Evolutionary conservation across 371 early-diverging fungal genomes (phyloP), one percentile per base, ranked within the genome.

Genomic region (Mortierella sp.): DNA sequence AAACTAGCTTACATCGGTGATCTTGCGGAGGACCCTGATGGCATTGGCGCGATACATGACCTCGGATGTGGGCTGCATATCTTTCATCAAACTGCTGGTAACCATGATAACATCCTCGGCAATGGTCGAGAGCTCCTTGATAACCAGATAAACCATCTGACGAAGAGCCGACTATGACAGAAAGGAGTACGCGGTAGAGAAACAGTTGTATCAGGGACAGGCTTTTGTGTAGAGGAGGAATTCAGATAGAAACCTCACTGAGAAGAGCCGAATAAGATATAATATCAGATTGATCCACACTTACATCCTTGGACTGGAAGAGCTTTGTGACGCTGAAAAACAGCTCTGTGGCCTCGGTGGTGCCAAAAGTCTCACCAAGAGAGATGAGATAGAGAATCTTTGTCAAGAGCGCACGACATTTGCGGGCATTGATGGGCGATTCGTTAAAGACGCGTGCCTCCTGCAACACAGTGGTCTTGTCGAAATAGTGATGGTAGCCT

Each of bases 31-130:
- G 3, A 97, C 98, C 57, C 99, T 93, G 70, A 99, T 95, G 22
- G 98, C 98, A 81, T 96, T 96, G 60, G 98, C 96, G 43, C 98
- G 90, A 78, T 96, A 96, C 54, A 94, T 92, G 42, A 96, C 90
- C 61, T 94, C 94, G 35, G 93, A 89, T 68, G 95, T 96, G 35
- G 96, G 92, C 83, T 96, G 97, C 89, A 97, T 97, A 83, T 99
- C 99, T 86, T 97, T 95, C 85, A 96, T 96, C 69, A 99, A 84
- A 66, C 94, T 94, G 75, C 95, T 94, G 17, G 97, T 99, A 61
- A 96, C 96, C 95, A 98, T 97, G 76, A 98, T 96, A 35, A 97
- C 97, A 88, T 98, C 96, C 82, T 98, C 95, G 60, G 98, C 96
- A 64, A 94, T 90, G 23, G 88, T 90, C 47, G 97, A 91, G 19